These are phyloP conservation scores for Erysimum cheiranthoides DNA, from an alignment of 345 rosid genomes.

Conservation along the genomic window DNA sequence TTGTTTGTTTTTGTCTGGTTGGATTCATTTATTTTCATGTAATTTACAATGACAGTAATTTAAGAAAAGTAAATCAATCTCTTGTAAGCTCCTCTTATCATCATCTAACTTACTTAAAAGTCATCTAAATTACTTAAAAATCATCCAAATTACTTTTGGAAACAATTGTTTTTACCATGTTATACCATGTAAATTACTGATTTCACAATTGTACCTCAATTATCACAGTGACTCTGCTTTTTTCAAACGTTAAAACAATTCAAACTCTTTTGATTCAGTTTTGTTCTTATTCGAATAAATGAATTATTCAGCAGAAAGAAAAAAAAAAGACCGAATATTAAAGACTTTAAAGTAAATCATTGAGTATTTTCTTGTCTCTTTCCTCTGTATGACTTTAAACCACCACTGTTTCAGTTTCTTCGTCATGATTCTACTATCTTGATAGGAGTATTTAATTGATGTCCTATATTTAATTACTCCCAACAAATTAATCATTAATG, in stretches of 20 bases:
- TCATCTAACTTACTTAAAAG: background rate
- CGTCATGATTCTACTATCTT: conserved; percentile 27
- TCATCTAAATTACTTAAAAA: background rate
- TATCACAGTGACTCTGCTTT: background rate
- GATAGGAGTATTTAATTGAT: background rate
- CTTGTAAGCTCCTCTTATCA: no score
- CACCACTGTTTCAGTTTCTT: background rate
- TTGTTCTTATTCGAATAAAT: background rate
- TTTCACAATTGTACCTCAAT: background rate
- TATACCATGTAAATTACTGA: no score
- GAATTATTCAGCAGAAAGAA: background rate
- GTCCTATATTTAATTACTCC: conserved; percentile 25
- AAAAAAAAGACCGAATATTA: background rate
- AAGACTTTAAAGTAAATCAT: no score
- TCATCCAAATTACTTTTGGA: background rate
- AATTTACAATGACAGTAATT: background rate
- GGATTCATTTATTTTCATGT: conserved; percentile 13
- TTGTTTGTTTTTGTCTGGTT: conserved; percentile 5
- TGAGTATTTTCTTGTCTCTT: conserved; percentile 28
- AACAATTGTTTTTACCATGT: background rate
- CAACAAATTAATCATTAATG: conserved; percentile 23
- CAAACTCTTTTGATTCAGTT: background rate
- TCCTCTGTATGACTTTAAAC: background rate
- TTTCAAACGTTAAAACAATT: background rate
- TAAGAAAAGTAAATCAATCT: conserved; percentile 16